phyloP scores from a whole-genome alignment of 208 protist genomes.

The Trypanosoma mega region DNA sequence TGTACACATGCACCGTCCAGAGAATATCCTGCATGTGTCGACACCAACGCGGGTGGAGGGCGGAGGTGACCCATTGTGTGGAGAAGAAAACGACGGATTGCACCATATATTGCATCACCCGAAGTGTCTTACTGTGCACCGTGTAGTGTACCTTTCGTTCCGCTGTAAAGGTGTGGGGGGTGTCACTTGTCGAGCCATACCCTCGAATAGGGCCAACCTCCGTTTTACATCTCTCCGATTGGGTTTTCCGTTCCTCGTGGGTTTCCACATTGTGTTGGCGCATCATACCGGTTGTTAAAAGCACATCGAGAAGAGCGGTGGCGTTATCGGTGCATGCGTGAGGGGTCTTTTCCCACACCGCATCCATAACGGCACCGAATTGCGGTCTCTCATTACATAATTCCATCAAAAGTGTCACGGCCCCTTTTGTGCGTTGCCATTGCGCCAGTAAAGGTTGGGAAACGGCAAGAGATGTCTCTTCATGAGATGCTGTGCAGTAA shows the following conservation, averaged over 20 bases:
- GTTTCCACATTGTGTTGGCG: neutral
- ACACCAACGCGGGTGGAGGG: conserved; percentile 62
- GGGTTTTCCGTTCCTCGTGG: neutral
- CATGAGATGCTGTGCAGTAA: conserved; percentile 16
- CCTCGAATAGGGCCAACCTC: no score
- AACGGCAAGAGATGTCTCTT: neutral
- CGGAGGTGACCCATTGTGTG: conserved; percentile 43
- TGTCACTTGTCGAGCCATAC: no score
- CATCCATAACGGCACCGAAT: conserved; percentile 32
- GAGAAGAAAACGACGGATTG: conserved; percentile 70
- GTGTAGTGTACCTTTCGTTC: no score
- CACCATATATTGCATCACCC: conserved; percentile 72
- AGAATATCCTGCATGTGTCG: conserved; percentile 59
- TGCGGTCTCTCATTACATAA: conserved; percentile 53
- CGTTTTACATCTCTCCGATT: neutral
- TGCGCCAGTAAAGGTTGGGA: conserved; percentile 26
- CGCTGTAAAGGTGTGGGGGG: no score
- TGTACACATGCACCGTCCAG: conserved; percentile 51
- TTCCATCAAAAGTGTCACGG: conserved; percentile 39
- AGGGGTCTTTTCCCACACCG: conserved; percentile 31
- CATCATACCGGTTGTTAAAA: conserved; percentile 55
- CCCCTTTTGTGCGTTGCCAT: conserved; percentile 30
- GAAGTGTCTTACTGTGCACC: conserved; percentile 56
- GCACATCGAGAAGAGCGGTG: conserved; percentile 37
- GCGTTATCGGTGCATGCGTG: conserved; percentile 28